Conservation (phyloP, 495 filamentous ascomycete genomes). For the Neurospora sp. region DNA sequence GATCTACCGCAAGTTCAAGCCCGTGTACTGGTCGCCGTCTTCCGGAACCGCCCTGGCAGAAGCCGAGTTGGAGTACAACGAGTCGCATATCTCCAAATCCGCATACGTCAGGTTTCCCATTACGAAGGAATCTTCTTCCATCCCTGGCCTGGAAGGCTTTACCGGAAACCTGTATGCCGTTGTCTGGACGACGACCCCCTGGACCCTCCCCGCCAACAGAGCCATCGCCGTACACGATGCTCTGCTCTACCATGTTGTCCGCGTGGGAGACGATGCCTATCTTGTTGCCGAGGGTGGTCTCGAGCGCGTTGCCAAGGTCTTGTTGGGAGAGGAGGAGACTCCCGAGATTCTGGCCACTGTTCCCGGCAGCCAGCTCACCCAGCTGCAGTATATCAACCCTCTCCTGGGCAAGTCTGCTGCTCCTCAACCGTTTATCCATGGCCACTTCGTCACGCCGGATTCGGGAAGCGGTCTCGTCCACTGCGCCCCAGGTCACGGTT, state of each 20-base stretch:
- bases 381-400: slow-evolving; percentile 54
- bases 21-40: slow-evolving; percentile 93
- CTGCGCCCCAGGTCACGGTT: slow-evolving; percentile 86
- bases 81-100: slow-evolving; percentile 68
- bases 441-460: slow-evolving; percentile 73
- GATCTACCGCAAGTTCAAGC: slow-evolving; percentile 81
- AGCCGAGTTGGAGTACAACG: slow-evolving; percentile 90
- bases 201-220: slow-evolving; percentile 90
- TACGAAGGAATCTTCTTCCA: slow-evolving; percentile 33
- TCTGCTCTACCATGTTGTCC: slow-evolving; percentile 62
- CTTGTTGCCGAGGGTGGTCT: slow-evolving; percentile 56
- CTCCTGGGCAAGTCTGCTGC: slow-evolving; percentile 44
- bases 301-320: slow-evolving; percentile 29
- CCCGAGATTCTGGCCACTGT: slow-evolving; percentile 48
- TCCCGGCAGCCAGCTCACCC: slow-evolving; percentile 53
- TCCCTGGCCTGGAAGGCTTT: slow-evolving; percentile 25
- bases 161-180: slow-evolving; percentile 51
- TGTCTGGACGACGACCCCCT: slow-evolving; percentile 97
- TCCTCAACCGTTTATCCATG: slow-evolving; percentile 62
- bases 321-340: slow-evolving; percentile 16
- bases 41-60: slow-evolving; percentile 87
- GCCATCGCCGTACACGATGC: slow-evolving; percentile 71
- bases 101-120: slow-evolving; percentile 78
- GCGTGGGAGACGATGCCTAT: slow-evolving; percentile 41
- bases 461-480: slow-evolving; percentile 92